Conservation (phyloP, 345 rosid species). For the Heritiera fomes region DNA sequence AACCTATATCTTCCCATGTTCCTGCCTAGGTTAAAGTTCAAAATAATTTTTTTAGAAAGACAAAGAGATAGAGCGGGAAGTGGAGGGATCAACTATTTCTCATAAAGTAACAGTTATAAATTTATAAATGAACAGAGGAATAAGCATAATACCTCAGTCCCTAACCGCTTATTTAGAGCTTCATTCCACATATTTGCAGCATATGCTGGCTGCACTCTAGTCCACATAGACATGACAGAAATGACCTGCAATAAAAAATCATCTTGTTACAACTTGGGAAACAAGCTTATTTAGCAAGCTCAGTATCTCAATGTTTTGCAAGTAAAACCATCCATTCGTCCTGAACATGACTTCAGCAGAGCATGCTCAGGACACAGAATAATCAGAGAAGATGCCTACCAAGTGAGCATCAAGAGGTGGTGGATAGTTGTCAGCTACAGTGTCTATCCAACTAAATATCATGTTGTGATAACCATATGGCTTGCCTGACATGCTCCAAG, state of each 20-base stretch:
- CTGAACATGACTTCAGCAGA: neutral
- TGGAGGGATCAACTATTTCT: neutral
- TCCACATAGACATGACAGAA: slow-evolving; percentile 99
- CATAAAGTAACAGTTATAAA: neutral
- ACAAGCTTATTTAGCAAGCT: slow-evolving; percentile 9
- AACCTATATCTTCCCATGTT: neutral
- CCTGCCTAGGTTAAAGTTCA: neutral
- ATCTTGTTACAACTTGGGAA: slow-evolving; percentile 10
- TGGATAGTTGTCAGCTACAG: slow-evolving; percentile 88
- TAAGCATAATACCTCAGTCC: slow-evolving; percentile 67
- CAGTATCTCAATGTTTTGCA: slow-evolving; percentile 7
- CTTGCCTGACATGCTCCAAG: slow-evolving; percentile 88
- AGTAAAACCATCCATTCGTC: neutral
- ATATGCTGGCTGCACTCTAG: slow-evolving; percentile 91
- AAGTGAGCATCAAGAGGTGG: slow-evolving; percentile 99
- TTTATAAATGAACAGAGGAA: neutral
- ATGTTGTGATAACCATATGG: slow-evolving; percentile 99
- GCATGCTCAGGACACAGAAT: neutral
- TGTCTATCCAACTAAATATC: slow-evolving; percentile 99
- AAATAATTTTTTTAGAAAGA: neutral
- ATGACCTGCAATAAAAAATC: slow-evolving; percentile 56
- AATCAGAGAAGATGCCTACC: slow-evolving; percentile 47
- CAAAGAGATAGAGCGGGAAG: neutral
- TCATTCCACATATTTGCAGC: slow-evolving; percentile 99
- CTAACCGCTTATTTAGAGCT: slow-evolving; percentile 91